A percentile compares a stretch with the other conserved stretches of the same genome.
Conservation (phyloP, 108 stramenopile species). For the Pseudonitzschia multistriata region DNA sequence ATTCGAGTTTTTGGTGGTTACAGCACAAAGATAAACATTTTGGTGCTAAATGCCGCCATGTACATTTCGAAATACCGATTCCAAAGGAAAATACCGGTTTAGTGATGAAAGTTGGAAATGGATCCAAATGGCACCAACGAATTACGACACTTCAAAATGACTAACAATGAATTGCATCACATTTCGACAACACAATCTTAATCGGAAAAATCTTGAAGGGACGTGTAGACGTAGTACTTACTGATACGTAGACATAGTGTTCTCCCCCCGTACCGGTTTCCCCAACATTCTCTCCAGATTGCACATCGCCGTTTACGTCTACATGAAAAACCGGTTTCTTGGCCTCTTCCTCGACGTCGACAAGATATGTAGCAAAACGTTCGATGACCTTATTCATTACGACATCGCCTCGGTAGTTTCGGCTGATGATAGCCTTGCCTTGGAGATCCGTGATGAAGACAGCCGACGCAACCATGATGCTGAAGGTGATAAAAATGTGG, state of each 20-base stretch:
- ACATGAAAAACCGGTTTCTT: conserved; percentile 84
- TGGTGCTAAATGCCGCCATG: conserved; percentile 55
- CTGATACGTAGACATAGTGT: conserved; percentile 82
- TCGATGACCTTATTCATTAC: conserved; percentile 81
- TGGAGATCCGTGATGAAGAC: conserved; percentile 87
- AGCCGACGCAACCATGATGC: conserved; percentile 85
- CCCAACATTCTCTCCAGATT: conserved; percentile 54
- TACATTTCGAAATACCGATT: not conserved
- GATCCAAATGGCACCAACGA: not conserved
- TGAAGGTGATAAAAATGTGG: not conserved
- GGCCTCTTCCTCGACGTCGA: conserved; percentile 77
- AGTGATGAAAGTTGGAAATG: not conserved
- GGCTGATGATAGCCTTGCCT: conserved; percentile 96
- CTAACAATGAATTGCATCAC: not conserved
- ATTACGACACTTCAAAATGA: not conserved
- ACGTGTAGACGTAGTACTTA: conserved; percentile 41
- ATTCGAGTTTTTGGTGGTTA: conserved; percentile 96
- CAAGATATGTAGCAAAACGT: conserved; percentile 72
- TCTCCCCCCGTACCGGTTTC: conserved; percentile 65
- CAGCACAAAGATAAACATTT: conserved; percentile 96
- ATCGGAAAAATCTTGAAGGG: not conserved
- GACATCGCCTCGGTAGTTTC: conserved; percentile 98
- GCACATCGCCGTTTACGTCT: conserved; percentile 64
- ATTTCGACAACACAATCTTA: not conserved
- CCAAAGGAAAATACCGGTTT: not conserved